These are phyloP conservation scores for Umbelopsis sp. DNA, from an alignment of 371 early-diverging fungal genomes.

Conservation along the genomic window DNA sequence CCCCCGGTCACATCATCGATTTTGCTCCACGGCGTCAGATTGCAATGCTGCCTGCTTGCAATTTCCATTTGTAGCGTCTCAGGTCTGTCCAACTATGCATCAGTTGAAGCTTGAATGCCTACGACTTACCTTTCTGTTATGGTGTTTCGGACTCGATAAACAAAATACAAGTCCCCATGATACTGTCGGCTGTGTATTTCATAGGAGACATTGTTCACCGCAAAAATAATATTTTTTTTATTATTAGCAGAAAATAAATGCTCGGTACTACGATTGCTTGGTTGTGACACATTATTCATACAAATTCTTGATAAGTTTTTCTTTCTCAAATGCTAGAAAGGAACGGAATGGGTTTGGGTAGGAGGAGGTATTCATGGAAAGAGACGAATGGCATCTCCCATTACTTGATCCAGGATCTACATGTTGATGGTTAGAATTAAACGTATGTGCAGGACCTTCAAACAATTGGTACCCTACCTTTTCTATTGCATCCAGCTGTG, in stretches of 20 bases:
- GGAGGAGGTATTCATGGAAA: slow-evolving; percentile 22
- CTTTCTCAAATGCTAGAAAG: neutral
- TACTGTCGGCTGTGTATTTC: too few species aligned
- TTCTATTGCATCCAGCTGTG: slow-evolving; percentile 48
- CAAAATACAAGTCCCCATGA: too few species aligned
- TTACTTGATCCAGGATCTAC: slow-evolving; percentile 42
- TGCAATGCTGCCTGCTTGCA: neutral
- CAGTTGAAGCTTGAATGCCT: neutral
- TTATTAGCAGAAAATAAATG: too few species aligned
- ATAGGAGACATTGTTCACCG: too few species aligned
- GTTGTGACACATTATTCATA: neutral
- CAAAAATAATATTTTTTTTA: too few species aligned
- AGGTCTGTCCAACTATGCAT: neutral
- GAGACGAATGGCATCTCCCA: slow-evolving; percentile 39
- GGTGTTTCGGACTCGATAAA: too few species aligned
- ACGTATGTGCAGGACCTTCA: neutral
- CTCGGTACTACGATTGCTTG: too few species aligned
- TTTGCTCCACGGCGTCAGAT: neutral
- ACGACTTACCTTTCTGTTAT: neutral
- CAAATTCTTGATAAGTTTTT: neutral
- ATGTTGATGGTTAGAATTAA: neutral
- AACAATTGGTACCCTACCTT: slow-evolving; percentile 32
- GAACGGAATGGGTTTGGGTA: neutral
- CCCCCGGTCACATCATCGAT: neutral
- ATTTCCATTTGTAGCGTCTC: neutral